Evolutionary conservation across 106 monocot species (phyloP), one percentile per base, ranked within the genome.

Genomic region (Acorus calamus): DNA sequence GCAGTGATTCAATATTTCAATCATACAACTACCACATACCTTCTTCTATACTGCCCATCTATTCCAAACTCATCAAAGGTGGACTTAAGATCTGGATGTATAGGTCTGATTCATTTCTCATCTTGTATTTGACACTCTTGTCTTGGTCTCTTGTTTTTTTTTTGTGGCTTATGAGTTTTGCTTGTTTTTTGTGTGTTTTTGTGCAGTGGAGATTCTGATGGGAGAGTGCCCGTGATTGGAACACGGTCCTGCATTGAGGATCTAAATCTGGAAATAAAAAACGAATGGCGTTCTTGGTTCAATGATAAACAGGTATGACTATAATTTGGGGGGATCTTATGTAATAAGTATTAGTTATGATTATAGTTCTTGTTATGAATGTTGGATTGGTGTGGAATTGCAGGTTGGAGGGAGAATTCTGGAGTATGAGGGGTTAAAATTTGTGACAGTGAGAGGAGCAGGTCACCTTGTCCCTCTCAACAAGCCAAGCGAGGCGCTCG

Each of bases 401-500:
- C 71, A 92, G 92, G 92, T 92, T 11, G 92, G 66, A 5, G 92
- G 92, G 54, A 82, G 92, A 69, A 79, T 87, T 60, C 87, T 87
- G 75, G 87, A 88, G 73, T 85, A 88, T 51, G 41, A 88, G 73
- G 92, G 92, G 10, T 14, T 92, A 63, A 84, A 84, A 43, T 77
- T 92, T 84, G 87, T 66, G 73, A 92, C 92, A 52, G 66, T 92
- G 0, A 81, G 87, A 73, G 92, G 92, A 10, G 92, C 92, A 49
- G 92, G 92, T 2, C 92, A 92, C 80, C 56, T 92, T 66, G 92
- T 92, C 7, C 92, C 92, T 13, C 81, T 92, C 46, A 92, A 92
- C 76, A 92, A 85, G 72, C 87, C 92, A 2, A 55, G 52, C 47
- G 92, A 92, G 56, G 71, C 84, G 0, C 77, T 88, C 14, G 42